Evolutionary conservation across 2,329 filamentous ascomycete species (phyloP).

Genomic region (Botrytis elliptica): DNA sequence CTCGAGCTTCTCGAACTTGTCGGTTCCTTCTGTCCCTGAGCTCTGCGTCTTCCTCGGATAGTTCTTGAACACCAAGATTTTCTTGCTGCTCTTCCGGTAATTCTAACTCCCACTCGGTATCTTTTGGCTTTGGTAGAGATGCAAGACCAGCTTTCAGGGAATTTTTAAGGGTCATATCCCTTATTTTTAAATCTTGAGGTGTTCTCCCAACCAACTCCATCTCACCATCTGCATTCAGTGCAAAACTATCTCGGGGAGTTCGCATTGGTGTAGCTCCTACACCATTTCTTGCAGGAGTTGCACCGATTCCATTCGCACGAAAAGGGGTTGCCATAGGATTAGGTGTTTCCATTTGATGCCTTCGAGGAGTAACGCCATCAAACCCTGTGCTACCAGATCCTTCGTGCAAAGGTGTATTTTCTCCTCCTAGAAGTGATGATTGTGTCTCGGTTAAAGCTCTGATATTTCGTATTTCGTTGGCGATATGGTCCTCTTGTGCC

Average conservation of each 20-base stretch:
- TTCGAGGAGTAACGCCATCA: slow-evolving; percentile 77
- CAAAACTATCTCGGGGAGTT: slow-evolving; percentile 84
- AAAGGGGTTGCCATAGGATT: slow-evolving; percentile 94
- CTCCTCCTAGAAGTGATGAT: slow-evolving; percentile 87
- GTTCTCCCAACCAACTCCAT: slow-evolving; percentile 71
- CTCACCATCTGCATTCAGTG: slow-evolving; percentile 69
- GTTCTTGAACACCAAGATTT: slow-evolving; percentile 47
- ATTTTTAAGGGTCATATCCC: slow-evolving; percentile 66
- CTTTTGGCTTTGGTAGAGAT: slow-evolving; percentile 85
- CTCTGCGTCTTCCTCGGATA: slow-evolving; percentile 60
- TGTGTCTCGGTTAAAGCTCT: slow-evolving; percentile 89
- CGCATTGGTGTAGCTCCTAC: slow-evolving; percentile 80
- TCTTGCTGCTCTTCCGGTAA: slow-evolving; percentile 80
- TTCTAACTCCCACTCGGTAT: slow-evolving; percentile 91
- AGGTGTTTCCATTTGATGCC: slow-evolving; percentile 81
- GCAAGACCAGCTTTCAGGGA: slow-evolving; percentile 73
- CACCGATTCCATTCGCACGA: slow-evolving; percentile 62
- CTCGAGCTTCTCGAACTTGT: slow-evolving; percentile 68
- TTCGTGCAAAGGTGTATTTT: slow-evolving; percentile 86
- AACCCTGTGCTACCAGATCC: slow-evolving; percentile 82
- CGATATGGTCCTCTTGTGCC: slow-evolving; percentile 90
- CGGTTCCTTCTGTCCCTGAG: slow-evolving; percentile 77
- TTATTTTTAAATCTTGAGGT: slow-evolving; percentile 70
- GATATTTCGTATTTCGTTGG: slow-evolving; percentile 95
- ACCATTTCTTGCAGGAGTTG: slow-evolving; percentile 59